These are phyloP conservation scores for Carex myosuroides DNA, from an alignment of 176 grass and related monocot species.

Conservation along the genomic window DNA sequence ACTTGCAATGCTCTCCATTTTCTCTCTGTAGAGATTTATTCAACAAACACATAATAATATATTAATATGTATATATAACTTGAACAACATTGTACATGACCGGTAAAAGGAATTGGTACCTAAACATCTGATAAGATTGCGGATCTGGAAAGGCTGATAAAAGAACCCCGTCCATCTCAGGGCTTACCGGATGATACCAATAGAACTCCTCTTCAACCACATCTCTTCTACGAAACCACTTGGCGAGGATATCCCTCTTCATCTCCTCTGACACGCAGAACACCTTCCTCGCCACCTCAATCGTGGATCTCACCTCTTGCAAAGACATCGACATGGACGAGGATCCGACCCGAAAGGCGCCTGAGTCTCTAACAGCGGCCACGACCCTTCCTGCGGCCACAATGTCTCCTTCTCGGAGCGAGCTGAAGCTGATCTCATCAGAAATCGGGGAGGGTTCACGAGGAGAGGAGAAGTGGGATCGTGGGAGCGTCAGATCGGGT, in stretches of 20 bases:
- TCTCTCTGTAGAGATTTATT: conserved; percentile 35
- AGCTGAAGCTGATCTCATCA: not conserved
- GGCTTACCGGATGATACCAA: conserved; percentile 32
- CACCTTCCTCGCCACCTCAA: conserved; percentile 24
- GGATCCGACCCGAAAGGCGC: conserved; percentile 39
- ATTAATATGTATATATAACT: too few relatives aligned
- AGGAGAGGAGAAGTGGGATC: conserved; percentile 31
- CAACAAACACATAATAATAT: not conserved
- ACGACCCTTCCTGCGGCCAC: not conserved
- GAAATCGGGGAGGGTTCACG: not conserved
- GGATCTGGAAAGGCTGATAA: conserved; percentile 16
- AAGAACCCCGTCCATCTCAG: conserved; percentile 29
- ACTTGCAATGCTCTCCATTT: conserved; percentile 45
- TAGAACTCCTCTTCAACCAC: conserved; percentile 47
- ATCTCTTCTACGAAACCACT: conserved; percentile 34
- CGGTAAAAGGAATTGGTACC: conserved; percentile 24
- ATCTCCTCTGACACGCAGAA: conserved; percentile 31
- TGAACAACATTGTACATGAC: not conserved
- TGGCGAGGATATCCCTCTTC: conserved; percentile 27
- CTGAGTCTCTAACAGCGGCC: conserved; percentile 19
- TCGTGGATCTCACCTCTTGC: conserved; percentile 26
- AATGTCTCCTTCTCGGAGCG: conserved; percentile 9
- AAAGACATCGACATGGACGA: conserved; percentile 1
- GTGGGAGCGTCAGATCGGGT: conserved; percentile 47
- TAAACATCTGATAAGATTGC: conserved; percentile 40